Evolutionary conservation across 106 monocot genomes (phyloP), one percentile per base, ranked within the genome.

Genomic region (Iris macrosiphon): DNA sequence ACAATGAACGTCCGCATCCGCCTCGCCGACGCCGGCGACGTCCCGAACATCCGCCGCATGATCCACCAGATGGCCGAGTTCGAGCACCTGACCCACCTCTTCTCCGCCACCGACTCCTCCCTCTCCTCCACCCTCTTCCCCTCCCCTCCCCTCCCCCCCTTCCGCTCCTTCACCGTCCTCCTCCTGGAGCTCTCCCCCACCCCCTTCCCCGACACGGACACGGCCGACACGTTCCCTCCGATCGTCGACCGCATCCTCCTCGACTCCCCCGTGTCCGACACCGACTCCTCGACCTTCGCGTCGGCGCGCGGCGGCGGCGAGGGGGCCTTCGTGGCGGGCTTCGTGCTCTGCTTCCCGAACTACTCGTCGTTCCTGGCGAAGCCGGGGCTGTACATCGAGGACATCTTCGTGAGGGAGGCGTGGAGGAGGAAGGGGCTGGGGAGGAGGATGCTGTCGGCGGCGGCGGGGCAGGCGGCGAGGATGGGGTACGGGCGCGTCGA

Each of bases 21-120:
- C 7, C 80, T 86, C 4, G 89, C 89, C 18, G 72, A 74, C 58
- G 16, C 15, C 34, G 33, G 47, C 14, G 96, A 98, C 57, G 80
- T 98, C 8, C 77, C 80, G 11, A 61, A 80, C 49, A 69, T 98
- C 78, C 96, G 68, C 75, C 69, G 77, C 31, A 68, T 98, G 32
- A 90, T 98, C 51, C 72, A 42, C 33, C 86, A 98, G 51, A 83
- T 90, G 90, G 96, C 90, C 15, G 87, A 68, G 57, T 87, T 90
- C 70, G 83, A 90, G 76, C 66, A 15, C 4, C 80, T 83, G 14
- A 87, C 80, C 21, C 52, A 98, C 60, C 90, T 86, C 69, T 83
- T 90, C 96, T 66, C 82, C 51, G 71, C 95, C 72, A 98, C 90
- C 45, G 80, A 90, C 24, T 41, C 70, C 22, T 76, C 71, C 52